Evolutionary conservation across 2,329 filamentous ascomycete genomes (phyloP).

Genomic region (Diaporthe aspalathi): DNA sequence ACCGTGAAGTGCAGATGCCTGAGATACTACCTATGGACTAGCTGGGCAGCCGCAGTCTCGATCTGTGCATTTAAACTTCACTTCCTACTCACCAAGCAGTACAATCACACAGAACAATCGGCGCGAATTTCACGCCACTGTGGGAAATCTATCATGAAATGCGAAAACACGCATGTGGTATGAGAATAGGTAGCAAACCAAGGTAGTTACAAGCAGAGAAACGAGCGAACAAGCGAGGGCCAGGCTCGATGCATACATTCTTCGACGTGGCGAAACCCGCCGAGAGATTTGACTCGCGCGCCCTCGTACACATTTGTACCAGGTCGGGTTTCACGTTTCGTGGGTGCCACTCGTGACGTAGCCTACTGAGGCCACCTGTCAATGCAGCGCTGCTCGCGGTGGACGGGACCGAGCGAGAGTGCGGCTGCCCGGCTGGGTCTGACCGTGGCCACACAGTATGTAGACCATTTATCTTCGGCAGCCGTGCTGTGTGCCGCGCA

Average conservation of each 20-base stretch:
- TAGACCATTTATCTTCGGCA: neutral
- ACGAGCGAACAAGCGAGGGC: neutral
- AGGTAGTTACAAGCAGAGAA: neutral
- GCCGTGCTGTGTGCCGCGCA: neutral
- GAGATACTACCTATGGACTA: too few relatives aligned
- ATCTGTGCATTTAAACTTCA: too few relatives aligned
- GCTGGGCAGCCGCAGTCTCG: too few relatives aligned
- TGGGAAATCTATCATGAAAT: too few relatives aligned
- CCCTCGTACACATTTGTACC: conserved; percentile 23
- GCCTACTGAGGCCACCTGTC: conserved; percentile 5
- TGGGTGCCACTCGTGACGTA: conserved; percentile 17
- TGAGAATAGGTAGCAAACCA: neutral
- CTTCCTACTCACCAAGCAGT: too few relatives aligned
- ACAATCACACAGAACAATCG: neutral
- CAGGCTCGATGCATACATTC: neutral
- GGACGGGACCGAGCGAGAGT: neutral
- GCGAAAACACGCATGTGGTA: neutral
- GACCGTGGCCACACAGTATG: too few relatives aligned
- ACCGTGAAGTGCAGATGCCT: too few relatives aligned
- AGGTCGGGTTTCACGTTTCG: conserved; percentile 11
- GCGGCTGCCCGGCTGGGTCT: neutral
- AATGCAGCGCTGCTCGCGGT: conserved; percentile 6
- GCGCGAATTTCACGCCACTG: too few relatives aligned
- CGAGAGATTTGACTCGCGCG: conserved; percentile 21
- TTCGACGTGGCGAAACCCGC: neutral